A percentile compares a stretch with the other conserved stretches of the same genome.
Evolutionary conservation across 2,329 filamentous ascomycete genomes (phyloP).

Genomic region (Xylaria sp.): DNA sequence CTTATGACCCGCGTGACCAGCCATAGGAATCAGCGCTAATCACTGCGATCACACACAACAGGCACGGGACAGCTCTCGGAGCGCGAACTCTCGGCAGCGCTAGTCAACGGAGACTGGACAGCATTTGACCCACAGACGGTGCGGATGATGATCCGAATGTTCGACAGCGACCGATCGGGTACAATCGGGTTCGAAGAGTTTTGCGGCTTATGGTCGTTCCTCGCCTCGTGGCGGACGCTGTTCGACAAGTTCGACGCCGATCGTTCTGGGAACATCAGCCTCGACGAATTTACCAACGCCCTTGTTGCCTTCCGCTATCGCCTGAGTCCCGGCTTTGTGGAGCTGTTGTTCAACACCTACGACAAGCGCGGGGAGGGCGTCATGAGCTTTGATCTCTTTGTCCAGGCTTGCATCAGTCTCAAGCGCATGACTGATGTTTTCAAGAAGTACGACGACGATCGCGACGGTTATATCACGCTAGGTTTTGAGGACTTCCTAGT

Average conservation of each 20-base stretch:
- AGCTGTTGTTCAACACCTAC: conserved; percentile 85
- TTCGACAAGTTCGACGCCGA: conserved; percentile 96
- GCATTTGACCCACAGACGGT: conserved; percentile 93
- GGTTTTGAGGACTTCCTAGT: conserved; percentile 83
- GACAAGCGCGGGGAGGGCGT: conserved; percentile 74
- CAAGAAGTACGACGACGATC: conserved; percentile 97
- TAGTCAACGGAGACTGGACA: conserved; percentile 96
- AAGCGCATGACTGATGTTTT: conserved; percentile 99
- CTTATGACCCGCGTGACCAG: conserved; percentile 19
- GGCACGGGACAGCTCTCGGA: conserved; percentile 84
- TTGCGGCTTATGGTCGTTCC: conserved; percentile 93
- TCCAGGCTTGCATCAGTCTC: conserved; percentile 94
- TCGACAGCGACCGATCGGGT: conserved; percentile 87
- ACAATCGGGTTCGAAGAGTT: conserved; percentile 96
- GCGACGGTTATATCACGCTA: conserved; percentile 88
- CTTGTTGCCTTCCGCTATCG: conserved; percentile 93
- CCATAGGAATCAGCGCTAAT: conserved; percentile 13
- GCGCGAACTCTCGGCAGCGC: conserved; percentile 81
- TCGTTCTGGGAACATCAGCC: conserved; percentile 82
- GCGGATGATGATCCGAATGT: conserved; percentile 99
- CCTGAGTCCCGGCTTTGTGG: conserved; percentile 81
- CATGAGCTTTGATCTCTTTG: conserved; percentile 94
- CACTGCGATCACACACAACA: conserved; percentile 39
- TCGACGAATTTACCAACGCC: conserved; percentile 87
- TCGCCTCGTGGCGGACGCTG: conserved; percentile 89